A percentile compares a stretch with the other conserved stretches of the same genome.
Conservation (phyloP, 768 basidiomycete species). For the Tricholoma furcatifolium region DNA sequence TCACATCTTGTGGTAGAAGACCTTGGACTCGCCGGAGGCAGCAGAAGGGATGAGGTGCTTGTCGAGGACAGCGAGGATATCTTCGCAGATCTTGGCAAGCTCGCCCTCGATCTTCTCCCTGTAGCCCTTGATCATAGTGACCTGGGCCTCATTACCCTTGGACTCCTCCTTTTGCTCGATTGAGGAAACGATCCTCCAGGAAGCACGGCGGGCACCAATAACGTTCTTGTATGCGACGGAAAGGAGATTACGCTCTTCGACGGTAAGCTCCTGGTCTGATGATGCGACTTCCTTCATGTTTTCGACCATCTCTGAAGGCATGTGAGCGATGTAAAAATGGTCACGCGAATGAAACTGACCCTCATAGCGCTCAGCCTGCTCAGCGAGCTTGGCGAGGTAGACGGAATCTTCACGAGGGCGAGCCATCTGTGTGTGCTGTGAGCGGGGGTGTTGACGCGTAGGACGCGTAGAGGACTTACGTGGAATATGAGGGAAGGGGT, state of each 20-base stretch:
- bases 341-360: conserved; percentile 40
- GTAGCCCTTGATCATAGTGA: conserved; percentile 97
- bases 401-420: conserved; percentile 94
- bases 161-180: conserved; percentile 99
- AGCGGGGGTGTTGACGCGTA: conserved; percentile 26
- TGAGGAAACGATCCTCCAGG: conserved; percentile 97
- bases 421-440: conserved; percentile 58
- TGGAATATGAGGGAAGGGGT: conserved; percentile 41
- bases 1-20: conserved; percentile 99
- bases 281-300: conserved; percentile 99
- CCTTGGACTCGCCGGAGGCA: conserved; percentile 95
- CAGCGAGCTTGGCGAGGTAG: conserved; percentile 99
- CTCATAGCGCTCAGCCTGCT: conserved; percentile 99
- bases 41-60: conserved; percentile 98
- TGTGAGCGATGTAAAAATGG: conserved; percentile 15
- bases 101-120: conserved; percentile 97
- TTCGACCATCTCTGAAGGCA: conserved; percentile 85
- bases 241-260: conserved; percentile 97
- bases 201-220: conserved; percentile 96
- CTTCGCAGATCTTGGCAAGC: conserved; percentile 97
- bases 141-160: conserved; percentile 95
- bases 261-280: conserved; percentile 96
- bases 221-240: conserved; percentile 99
- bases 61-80: conserved; percentile 95
- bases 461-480: conserved; percentile 37